A percentile compares a stretch with the other conserved stretches of the same genome.
phyloP scores from a whole-genome alignment of 2,329 filamentous ascomycete genomes.

The Colletotrichum costaricense region DNA sequence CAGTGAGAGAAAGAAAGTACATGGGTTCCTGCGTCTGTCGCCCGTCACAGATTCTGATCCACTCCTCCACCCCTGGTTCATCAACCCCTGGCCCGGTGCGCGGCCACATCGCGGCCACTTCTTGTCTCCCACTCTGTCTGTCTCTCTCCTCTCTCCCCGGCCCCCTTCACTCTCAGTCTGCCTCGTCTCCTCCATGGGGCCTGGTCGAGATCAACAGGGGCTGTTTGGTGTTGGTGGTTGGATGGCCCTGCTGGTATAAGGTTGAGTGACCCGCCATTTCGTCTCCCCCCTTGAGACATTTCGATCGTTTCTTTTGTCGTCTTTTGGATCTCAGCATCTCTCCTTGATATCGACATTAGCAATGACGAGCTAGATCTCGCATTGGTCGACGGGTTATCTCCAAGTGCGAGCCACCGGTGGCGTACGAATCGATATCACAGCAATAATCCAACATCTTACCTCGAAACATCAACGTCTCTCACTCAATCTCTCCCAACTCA shows the following conservation, averaged over 20 bases:
- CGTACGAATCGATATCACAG: not conserved
- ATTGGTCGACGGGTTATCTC: not conserved
- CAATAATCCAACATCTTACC: not conserved
- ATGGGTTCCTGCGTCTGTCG: slow-evolving; percentile 9
- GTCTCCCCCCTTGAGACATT: not conserved
- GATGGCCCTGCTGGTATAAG: slow-evolving; percentile 10
- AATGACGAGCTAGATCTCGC: slow-evolving; percentile 8
- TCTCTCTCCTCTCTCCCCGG: no score
- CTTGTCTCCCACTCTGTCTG: not conserved
- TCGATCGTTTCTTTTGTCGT: not conserved
- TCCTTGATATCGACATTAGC: not conserved
- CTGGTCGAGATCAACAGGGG: not conserved
- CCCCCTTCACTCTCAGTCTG: not conserved
- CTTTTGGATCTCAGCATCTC: not conserved
- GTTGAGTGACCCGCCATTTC: slow-evolving; percentile 16
- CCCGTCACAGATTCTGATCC: slow-evolving; percentile 17
- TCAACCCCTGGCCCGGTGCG: slow-evolving; percentile 8
- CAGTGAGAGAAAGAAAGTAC: not conserved
- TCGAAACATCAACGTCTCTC: not conserved
- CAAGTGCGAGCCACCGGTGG: slow-evolving; percentile 12
- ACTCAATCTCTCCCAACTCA: no score
- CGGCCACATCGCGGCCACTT: slow-evolving; percentile 12
- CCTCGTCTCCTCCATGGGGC: not conserved
- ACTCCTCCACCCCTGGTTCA: not conserved
- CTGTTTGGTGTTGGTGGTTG: not conserved